phyloP scores from a whole-genome alignment of 441 rosid species.

The Eutrema salsugineum region DNA sequence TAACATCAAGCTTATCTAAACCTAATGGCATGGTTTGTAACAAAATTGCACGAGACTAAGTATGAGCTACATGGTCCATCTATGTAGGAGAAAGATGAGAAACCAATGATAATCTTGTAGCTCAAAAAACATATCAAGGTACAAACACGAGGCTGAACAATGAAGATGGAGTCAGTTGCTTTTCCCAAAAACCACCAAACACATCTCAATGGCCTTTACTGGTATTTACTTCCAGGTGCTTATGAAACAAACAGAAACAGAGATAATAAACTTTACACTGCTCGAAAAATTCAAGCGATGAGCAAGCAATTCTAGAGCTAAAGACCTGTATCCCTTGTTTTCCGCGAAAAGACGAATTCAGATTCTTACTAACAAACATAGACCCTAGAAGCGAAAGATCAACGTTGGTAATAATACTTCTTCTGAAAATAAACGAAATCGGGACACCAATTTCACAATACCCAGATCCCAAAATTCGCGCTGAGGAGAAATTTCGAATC shows the following conservation, averaged over 20 bases:
- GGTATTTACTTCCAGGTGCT: background rate
- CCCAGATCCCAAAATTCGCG: slow-evolving; percentile 14
- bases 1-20: background rate
- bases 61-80: background rate
- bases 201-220: background rate
- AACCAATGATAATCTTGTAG: background rate
- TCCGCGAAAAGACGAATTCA: background rate
- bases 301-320: slow-evolving; percentile 13
- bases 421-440: background rate
- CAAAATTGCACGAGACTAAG: background rate
- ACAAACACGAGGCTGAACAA: background rate
- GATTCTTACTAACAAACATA: slow-evolving; percentile 5
- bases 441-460: background rate
- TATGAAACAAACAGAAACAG: background rate
- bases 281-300: background rate
- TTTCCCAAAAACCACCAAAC: background rate
- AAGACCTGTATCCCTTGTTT: background rate
- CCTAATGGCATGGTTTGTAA: background rate
- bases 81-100: background rate
- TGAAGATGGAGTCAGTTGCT: background rate
- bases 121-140: background rate
- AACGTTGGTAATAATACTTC: background rate
- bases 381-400: slow-evolving; percentile 8
- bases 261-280: background rate
- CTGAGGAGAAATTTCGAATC: background rate